Evolutionary conservation across 768 basidiomycete species (phyloP), one percentile per base, ranked within the genome.

Genomic region (Hericium erinaceus): DNA sequence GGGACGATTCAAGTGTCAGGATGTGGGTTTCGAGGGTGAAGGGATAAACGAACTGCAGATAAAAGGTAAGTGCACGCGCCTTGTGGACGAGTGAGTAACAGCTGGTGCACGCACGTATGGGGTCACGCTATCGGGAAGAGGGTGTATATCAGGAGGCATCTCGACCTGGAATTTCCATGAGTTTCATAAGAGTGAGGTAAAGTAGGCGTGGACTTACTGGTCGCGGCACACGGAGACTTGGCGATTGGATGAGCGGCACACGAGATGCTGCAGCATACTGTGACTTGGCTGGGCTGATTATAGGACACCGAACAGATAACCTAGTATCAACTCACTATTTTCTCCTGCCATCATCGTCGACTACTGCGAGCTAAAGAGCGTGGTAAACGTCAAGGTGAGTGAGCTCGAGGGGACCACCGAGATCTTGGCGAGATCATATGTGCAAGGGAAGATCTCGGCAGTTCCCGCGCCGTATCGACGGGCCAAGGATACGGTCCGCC

Each of bases 11-110:
- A 41, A 91, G 72, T 1, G 83, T 80, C 54, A 95, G 70, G 62
- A 92, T 76, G 67, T 95, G 94, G 0, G 85, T 81, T 66, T 98
- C 95, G 54, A 98, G 80, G 3, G 93, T 88, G 76, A 92, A 98
- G 2, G 95, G 95, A 66, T 98, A 98, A 46, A 90, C 95, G 65
- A 98, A 97, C 95, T 98, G 68, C 5, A 20, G 9, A 18, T 18
- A 39, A 33, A 46, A 39, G 26, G 15, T 33, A 2, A 33, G 26
- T 26, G 48, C 55, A n/a, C 11, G 53, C 54, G 33, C 10, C 50
- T 61, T 28, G 54, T 55, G 44, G 46, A 49, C 40, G 59, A 22
- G 10, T 12, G 28, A 2, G 38, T 37, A 48, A 57, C 5, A 40
- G 22, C 12, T 26, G 22, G 11, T 20, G 22, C 6, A 69, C 83